Percentiles rank a stretch among this genome's conserved stretches.
phyloP scores from a whole-genome alignment of 2,329 filamentous ascomycete genomes.

The Fusarium penzigii region DNA sequence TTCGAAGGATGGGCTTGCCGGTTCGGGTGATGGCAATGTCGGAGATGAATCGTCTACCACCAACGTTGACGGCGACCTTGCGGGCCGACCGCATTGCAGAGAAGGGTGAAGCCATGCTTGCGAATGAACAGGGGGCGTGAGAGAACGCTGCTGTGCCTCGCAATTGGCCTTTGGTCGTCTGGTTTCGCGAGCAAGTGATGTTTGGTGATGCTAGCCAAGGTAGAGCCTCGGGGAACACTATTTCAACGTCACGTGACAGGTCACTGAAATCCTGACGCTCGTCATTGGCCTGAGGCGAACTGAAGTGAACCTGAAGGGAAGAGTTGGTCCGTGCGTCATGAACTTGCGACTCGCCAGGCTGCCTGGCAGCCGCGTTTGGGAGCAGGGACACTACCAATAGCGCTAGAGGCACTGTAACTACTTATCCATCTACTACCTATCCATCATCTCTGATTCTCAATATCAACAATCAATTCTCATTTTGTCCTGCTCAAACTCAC shows the following conservation, averaged over 20 bases:
- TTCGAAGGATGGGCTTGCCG: slow-evolving; percentile 89
- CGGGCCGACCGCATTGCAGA: slow-evolving; percentile 56
- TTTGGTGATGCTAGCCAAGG: slow-evolving; percentile 27
- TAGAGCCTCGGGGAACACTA: slow-evolving; percentile 27
- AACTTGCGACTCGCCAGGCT: slow-evolving; percentile 39
- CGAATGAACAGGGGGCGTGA: slow-evolving; percentile 29
- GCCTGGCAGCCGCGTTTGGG: slow-evolving; percentile 40
- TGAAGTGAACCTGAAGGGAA: not conserved
- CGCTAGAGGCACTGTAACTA: no score
- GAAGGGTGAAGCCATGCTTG: slow-evolving; percentile 58
- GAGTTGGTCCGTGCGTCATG: slow-evolving; percentile 24
- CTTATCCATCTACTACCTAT: not conserved
- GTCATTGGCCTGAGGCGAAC: slow-evolving; percentile 11
- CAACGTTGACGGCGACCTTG: slow-evolving; percentile 46
- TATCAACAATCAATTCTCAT: not conserved
- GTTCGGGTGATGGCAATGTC: slow-evolving; percentile 94
- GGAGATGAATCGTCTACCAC: slow-evolving; percentile 60
- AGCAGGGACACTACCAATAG: slow-evolving; percentile 5
- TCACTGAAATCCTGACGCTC: slow-evolving; percentile 24
- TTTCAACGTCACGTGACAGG: slow-evolving; percentile 28
- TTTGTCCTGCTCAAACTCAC: not conserved
- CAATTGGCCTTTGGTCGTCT: slow-evolving; percentile 32
- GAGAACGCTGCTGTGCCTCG: slow-evolving; percentile 33
- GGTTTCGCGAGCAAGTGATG: slow-evolving; percentile 21
- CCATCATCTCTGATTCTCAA: not conserved